Base-by-base conservation (phyloP, 352 stramenopile species). In the Peronospora belbahrii region DNA sequence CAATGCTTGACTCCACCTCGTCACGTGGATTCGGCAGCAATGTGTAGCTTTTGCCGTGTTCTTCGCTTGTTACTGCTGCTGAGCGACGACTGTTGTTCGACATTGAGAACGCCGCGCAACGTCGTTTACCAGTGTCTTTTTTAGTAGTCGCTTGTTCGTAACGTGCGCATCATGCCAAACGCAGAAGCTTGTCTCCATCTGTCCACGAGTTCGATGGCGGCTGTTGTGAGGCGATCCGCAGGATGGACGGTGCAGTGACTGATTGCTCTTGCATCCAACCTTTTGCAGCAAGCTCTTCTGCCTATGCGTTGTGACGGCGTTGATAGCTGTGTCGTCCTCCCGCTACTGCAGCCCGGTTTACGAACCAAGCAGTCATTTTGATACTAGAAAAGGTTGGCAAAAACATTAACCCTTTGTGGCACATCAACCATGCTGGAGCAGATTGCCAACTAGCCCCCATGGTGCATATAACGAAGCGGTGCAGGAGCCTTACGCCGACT, bases 111-210 rank as follows among this genome's bases (percentile, higher is more conserved):
- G 24, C 20, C 17, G 27, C 31, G 42, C 34, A 49, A 48, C n/a
- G 28, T 17, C 28, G 28, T 33, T 13, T 33, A 14, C 14, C 27
- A 10, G 10, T 20, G 24, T 3, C 27, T 51, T 40, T 47, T 66
- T 62, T 66, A 48, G 36, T 62, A 66, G 57, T 66, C 52, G 57
- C 42, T 57, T 58, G 51, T 20, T 57, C 40, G 51, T 44, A 48
- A 49, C 39, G 19, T 44, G 33, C 39, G 17, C 37, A 50, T 56
- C 39, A 32, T 47, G 37, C 43, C 24, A 50, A 56, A n/a, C 42
- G 52, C 35, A 58, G 41, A 62, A 42, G 20, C 43, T 27, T 38
- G 20, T 18, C 15, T n/a, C 17, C 32, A 5, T 23, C 39, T 60
- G 35, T 30, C 40, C 36, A 52, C 34, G 41, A 61, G 34, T 56